phyloP scores from a whole-genome alignment of 2,329 filamentous ascomycete species.

The Aspergillus sp. region DNA sequence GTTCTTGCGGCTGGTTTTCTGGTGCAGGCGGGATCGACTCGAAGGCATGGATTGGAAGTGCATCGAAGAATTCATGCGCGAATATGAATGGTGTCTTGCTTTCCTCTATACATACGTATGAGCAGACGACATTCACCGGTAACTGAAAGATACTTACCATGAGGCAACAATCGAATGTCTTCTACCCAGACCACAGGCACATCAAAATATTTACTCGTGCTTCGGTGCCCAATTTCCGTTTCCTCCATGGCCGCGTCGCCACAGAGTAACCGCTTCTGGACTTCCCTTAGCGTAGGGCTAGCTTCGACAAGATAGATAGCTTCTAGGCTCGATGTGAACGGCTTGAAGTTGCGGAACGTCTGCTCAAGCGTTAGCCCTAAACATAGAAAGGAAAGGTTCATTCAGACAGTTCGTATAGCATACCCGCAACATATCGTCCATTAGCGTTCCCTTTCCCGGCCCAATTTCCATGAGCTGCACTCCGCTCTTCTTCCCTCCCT shows the following conservation, averaged over 20 bases:
- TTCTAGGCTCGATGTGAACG: conserved; percentile 73
- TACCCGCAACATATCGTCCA: conserved; percentile 93
- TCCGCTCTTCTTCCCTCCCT: conserved; percentile 70
- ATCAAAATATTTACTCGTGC: conserved; percentile 71
- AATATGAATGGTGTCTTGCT: conserved; percentile 85
- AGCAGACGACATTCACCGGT: neutral
- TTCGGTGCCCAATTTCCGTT: conserved; percentile 71
- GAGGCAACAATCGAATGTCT: conserved; percentile 78
- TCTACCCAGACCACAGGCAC: conserved; percentile 88
- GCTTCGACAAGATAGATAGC: conserved; percentile 94
- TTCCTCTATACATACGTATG: conserved; percentile 48
- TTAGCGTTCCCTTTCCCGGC: conserved; percentile 89
- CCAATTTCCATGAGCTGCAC: conserved; percentile 93
- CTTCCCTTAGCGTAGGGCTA: conserved; percentile 72
- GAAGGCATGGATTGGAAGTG: conserved; percentile 93
- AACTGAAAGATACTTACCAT: conserved; percentile 47
- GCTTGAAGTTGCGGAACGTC: conserved; percentile 82
- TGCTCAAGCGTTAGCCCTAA: conserved; percentile 36
- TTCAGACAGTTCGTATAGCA: conserved; percentile 32
- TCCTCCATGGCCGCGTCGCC: conserved; percentile 68
- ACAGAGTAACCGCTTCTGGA: conserved; percentile 81
- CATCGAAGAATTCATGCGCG: conserved; percentile 98
- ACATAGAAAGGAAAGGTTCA: neutral
- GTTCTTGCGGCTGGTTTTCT: conserved; percentile 47
- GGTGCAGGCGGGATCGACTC: conserved; percentile 65